Evolutionary conservation across 306 rosid species (phyloP).

Genomic region (Medicago lupulina): DNA sequence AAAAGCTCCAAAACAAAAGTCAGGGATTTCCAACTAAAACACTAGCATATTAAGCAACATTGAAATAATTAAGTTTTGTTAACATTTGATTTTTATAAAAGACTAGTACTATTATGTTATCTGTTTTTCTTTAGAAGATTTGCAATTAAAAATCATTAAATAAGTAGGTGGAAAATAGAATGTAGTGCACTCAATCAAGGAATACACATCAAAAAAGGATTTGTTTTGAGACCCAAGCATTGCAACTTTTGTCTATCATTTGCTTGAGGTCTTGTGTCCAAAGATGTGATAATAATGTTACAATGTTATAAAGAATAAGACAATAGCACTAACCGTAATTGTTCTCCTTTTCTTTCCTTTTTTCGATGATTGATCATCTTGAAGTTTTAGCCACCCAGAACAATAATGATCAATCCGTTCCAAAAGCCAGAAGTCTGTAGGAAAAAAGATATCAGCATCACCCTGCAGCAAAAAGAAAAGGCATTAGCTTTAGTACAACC

Average conservation of each 20-base stretch:
- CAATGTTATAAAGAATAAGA: conserved; percentile 1
- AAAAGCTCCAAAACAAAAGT: conserved; percentile 13
- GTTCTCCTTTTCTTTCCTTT: conserved; percentile 90
- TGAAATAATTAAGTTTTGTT: background rate
- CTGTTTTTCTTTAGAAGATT: conserved; percentile 10
- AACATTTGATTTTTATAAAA: background rate
- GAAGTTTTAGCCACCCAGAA: conserved; percentile 78
- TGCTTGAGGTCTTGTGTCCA: conserved; percentile 11
- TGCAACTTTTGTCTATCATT: conserved; percentile 7
- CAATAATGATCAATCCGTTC: conserved; percentile 90
- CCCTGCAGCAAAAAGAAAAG: conserved; percentile 64
- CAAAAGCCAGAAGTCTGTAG: conserved; percentile 89
- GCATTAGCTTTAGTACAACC: conserved; percentile 21
- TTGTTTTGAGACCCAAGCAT: conserved; percentile 14
- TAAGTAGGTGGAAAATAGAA: background rate
- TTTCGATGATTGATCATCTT: conserved; percentile 57
- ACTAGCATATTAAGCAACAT: background rate
- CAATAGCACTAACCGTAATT: conserved; percentile 62
- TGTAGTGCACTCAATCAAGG: background rate
- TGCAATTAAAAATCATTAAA: background rate
- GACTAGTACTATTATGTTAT: conserved; percentile 1
- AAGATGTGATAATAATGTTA: conserved; percentile 1
- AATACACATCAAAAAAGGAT: conserved; percentile 17
- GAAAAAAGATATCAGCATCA: conserved; percentile 94
- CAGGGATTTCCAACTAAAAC: background rate